These are phyloP conservation scores for Cyclocybe cylindracea DNA, from an alignment of 768 basidiomycete species.

Conservation along the genomic window DNA sequence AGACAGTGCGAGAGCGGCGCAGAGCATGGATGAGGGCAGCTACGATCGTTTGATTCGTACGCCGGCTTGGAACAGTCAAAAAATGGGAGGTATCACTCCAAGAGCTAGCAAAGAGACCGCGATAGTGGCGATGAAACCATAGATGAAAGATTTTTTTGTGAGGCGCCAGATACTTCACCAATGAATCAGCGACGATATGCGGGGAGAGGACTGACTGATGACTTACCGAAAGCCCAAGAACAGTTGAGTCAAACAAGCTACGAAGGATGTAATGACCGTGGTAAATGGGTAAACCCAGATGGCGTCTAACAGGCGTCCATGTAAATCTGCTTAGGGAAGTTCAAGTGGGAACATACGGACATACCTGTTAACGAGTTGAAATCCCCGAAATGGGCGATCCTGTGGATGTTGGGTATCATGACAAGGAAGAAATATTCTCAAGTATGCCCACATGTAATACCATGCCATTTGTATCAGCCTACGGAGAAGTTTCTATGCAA, in stretches of 20 bases:
- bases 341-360: not conserved
- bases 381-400: not conserved
- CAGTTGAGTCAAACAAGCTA: slow-evolving; percentile 46
- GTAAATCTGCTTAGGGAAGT: not conserved
- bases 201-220: not conserved
- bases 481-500: too few relatives aligned
- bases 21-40: slow-evolving; percentile 25
- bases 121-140: not conserved
- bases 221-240: slow-evolving; percentile 42
- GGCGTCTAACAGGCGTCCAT: slow-evolving; percentile 22
- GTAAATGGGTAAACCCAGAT: slow-evolving; percentile 50
- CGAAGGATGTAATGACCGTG: slow-evolving; percentile 40
- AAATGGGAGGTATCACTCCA: not conserved
- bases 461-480: slow-evolving; percentile 2
- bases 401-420: not conserved
- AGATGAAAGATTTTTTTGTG: slow-evolving; percentile 14
- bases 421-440: not conserved
- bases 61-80: too few relatives aligned
- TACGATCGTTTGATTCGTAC: not conserved
- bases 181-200: slow-evolving; percentile 16
- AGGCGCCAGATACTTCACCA: slow-evolving; percentile 14
- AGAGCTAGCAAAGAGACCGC: not conserved
- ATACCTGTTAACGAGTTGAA: not conserved
- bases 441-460: slow-evolving; percentile 3
- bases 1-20: slow-evolving; percentile 43